Percentiles rank a stretch among this genome's conserved stretches.
These are phyloP conservation scores for Wickerhamomyces chambardii DNA, from an alignment of 805 yeast species.

Conservation along the genomic window DNA sequence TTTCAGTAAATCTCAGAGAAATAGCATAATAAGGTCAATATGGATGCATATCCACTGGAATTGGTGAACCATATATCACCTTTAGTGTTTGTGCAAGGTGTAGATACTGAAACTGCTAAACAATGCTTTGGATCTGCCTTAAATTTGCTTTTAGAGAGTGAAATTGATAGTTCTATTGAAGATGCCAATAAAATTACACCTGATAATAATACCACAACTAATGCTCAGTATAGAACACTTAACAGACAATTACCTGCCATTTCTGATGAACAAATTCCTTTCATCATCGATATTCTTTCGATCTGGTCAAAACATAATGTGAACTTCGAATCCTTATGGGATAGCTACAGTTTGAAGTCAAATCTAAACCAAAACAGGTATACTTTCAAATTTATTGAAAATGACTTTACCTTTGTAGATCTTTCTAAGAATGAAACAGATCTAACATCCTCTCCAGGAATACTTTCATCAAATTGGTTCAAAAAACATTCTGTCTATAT, in stretches of 20 bases:
- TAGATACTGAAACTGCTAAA: not conserved
- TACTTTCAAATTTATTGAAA: conserved; percentile 22
- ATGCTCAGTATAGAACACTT: no score
- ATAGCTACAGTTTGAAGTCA: conserved; percentile 13
- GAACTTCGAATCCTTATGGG: conserved; percentile 16
- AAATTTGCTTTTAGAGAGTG: no score
- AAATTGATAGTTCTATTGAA: no score
- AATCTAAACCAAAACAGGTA: conserved; percentile 17
- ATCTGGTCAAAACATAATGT: conserved; percentile 20
- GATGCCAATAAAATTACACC: no score
- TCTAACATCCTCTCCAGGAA: no score
- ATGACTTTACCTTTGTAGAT: conserved; percentile 16
- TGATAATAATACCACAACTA: no score
- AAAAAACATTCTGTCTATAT: conserved; percentile 35
- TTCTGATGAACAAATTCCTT: no score
- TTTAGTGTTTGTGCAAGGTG: not conserved
- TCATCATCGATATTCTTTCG: conserved; percentile 17
- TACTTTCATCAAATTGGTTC: conserved; percentile 41
- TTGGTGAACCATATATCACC: not conserved
- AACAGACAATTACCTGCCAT: no score
- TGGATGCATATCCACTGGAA: not conserved
- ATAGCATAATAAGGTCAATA: not conserved
- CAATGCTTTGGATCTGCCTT: not conserved
- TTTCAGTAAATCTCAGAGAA: no score
- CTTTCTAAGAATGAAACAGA: no score